phyloP scores from a whole-genome alignment of 192 early-diverging fungal species.

The Entomortierella parvispora region DNA sequence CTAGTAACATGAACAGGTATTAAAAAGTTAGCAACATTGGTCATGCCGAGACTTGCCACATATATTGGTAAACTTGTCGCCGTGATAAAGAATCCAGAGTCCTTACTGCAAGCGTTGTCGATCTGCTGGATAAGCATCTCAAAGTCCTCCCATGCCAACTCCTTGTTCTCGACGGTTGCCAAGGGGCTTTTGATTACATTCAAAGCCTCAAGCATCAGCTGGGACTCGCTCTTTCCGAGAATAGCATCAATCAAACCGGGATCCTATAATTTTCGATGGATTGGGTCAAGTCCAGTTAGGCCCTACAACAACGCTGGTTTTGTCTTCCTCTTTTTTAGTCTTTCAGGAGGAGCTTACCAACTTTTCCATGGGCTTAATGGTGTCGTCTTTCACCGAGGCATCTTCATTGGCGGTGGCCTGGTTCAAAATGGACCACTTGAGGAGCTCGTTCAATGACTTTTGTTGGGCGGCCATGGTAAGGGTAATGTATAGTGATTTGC shows the following conservation, averaged over 20 bases:
- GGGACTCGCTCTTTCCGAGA: constrained; percentile 90
- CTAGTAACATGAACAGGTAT: constrained; percentile 53
- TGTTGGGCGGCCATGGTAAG: constrained; percentile 24
- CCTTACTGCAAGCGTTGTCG: constrained; percentile 39
- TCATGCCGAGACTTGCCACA: constrained; percentile 73
- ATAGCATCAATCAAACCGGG: constrained; percentile 92
- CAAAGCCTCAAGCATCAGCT: constrained; percentile 88
- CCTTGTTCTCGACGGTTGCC: constrained; percentile 71
- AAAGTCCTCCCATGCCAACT: constrained; percentile 90
- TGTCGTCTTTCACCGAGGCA: constrained; percentile 54
- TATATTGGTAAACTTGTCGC: constrained; percentile 82
- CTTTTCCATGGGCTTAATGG: constrained; percentile 47
- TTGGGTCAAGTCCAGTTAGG: no score
- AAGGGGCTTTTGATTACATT: constrained; percentile 69
- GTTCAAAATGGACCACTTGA: constrained; percentile 92
- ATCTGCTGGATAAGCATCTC: constrained; percentile 72
- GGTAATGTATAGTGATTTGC: neutral
- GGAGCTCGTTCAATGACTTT: constrained; percentile 71
- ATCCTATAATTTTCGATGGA: constrained; percentile 65
- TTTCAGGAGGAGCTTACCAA: constrained; percentile 30
- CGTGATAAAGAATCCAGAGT: neutral
- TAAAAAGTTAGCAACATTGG: neutral
- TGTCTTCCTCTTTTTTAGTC: neutral
- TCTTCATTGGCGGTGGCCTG: constrained; percentile 72
- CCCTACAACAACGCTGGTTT: neutral